phyloP scores from a whole-genome alignment of 2,329 filamentous ascomycete genomes.

The Pseudogymnoascus sp. region DNA sequence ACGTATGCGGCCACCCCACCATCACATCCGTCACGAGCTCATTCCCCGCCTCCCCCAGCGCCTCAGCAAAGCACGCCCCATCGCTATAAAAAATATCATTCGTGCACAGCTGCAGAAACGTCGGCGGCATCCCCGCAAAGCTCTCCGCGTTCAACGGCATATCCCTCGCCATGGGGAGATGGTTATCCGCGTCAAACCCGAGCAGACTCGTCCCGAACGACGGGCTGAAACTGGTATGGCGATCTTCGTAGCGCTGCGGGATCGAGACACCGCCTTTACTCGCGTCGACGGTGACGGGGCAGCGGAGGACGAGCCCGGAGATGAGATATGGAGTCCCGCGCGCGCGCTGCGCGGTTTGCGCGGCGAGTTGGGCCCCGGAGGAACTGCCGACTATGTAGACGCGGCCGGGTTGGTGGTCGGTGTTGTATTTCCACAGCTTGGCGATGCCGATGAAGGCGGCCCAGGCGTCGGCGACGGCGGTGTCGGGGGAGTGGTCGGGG shows the following conservation, averaged over 20 bases:
- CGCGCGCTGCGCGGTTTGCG: conserved; percentile 36
- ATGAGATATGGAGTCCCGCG: conserved; percentile 24
- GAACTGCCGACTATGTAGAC: conserved; percentile 41
- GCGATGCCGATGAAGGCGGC: conserved; percentile 24
- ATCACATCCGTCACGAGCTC: conserved; percentile 40
- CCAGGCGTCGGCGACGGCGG: conserved; percentile 8
- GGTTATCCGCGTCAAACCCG: conserved; percentile 31
- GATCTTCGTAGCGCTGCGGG: conserved; percentile 31
- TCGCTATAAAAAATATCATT: conserved; percentile 49
- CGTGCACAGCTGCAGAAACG: conserved; percentile 45
- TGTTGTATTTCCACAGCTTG: neutral
- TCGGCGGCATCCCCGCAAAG: conserved; percentile 31
- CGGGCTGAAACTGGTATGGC: conserved; percentile 37
- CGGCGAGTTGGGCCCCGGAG: conserved; percentile 43
- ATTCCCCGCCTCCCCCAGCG: conserved; percentile 35
- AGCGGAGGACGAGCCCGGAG: conserved; percentile 40
- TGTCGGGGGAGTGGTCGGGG: conserved; percentile 34
- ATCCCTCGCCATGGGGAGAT: conserved; percentile 30
- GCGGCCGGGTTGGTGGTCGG: conserved; percentile 26
- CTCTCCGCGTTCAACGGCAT: conserved; percentile 38
- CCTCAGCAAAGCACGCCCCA: conserved; percentile 44
- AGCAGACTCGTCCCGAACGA: conserved; percentile 35
- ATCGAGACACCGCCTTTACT: conserved; percentile 35
- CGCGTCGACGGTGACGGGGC: conserved; percentile 43
- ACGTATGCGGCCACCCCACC: conserved; percentile 46